These are phyloP conservation scores for Debaryomycetaceae sp. DNA, from an alignment of 1,139 yeast genomes.

Conservation along the genomic window DNA sequence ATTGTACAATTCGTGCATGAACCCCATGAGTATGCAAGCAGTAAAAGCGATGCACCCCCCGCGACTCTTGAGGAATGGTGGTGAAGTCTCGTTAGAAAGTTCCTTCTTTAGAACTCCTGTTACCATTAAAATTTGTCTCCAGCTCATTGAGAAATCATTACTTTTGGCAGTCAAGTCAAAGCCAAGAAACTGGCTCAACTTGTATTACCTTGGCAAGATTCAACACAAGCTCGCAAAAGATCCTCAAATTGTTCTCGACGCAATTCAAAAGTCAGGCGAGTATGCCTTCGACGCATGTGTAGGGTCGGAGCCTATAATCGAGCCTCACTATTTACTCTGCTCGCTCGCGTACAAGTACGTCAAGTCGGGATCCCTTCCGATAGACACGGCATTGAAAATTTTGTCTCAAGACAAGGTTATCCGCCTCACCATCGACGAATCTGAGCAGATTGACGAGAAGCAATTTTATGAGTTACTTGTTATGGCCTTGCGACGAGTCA, in stretches of 20 bases:
- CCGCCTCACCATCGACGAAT: constrained; percentile 2
- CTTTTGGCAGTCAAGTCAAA: constrained; percentile 33
- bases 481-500: constrained; percentile 25
- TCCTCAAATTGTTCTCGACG: constrained; percentile 21
- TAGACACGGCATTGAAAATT: constrained; percentile 24
- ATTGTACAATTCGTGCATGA: constrained; percentile 46
- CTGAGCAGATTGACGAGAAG: background rate
- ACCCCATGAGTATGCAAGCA: constrained; percentile 60
- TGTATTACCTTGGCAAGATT: constrained; percentile 50
- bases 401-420: constrained; percentile 26
- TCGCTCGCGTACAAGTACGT: constrained; percentile 51
- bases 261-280: constrained; percentile 29
- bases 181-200: constrained; percentile 51
- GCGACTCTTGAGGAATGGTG: constrained; percentile 17
- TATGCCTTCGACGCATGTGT: constrained; percentile 29
- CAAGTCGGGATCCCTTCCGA: constrained; percentile 18
- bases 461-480: constrained; percentile 9
- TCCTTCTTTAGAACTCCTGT: constrained; percentile 14
- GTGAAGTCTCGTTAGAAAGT: constrained; percentile 14
- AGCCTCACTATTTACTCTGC: constrained; percentile 63
- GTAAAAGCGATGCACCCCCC: constrained; percentile 31
- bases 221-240: constrained; percentile 35
- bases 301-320: constrained; percentile 48
- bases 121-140: constrained; percentile 17
- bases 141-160: constrained; percentile 28